Evolutionary conservation across 129 eudicot genomes (phyloP).

Genomic region (Flaveria linearis): DNA sequence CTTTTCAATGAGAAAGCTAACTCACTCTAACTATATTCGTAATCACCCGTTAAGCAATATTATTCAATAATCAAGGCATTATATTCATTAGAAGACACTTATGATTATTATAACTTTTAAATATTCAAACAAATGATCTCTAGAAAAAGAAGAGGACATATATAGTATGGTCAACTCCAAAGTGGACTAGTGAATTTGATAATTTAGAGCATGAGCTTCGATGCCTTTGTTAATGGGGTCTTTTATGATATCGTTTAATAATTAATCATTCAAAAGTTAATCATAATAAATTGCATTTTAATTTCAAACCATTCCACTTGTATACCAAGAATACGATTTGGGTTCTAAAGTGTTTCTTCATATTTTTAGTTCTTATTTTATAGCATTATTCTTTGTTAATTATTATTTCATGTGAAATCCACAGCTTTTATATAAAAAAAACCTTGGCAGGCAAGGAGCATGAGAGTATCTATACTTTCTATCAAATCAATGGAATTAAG

Average conservation of each 20-base stretch:
- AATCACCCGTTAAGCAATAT: background rate
- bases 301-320: slow-evolving; percentile 37
- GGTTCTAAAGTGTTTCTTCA: slow-evolving; percentile 16
- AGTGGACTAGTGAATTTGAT: slow-evolving; percentile 26
- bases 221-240: slow-evolving; percentile 39
- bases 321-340: slow-evolving; percentile 34
- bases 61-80: background rate
- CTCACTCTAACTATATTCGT: background rate
- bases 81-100: background rate
- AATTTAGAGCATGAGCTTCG: slow-evolving; percentile 21
- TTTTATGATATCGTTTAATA: slow-evolving; percentile 24
- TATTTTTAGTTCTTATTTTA: background rate
- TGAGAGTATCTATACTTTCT: slow-evolving; percentile 33
- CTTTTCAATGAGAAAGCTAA: background rate
- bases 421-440: slow-evolving; percentile 5
- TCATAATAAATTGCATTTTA: slow-evolving; percentile 30
- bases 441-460: slow-evolving; percentile 35
- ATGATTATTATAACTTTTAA: background rate
- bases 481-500: slow-evolving; percentile 21
- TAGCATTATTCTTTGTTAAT: slow-evolving; percentile 16
- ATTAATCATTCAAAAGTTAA: slow-evolving; percentile 19
- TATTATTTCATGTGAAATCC: background rate
- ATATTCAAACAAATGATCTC: slow-evolving; percentile 1
- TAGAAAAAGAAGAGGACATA: slow-evolving; percentile 14
- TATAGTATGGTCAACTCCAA: slow-evolving; percentile 36